Evolutionary conservation across 768 basidiomycete species (phyloP), one percentile per base, ranked within the genome.

Genomic region (Xerocomus brunneocitrinus): DNA sequence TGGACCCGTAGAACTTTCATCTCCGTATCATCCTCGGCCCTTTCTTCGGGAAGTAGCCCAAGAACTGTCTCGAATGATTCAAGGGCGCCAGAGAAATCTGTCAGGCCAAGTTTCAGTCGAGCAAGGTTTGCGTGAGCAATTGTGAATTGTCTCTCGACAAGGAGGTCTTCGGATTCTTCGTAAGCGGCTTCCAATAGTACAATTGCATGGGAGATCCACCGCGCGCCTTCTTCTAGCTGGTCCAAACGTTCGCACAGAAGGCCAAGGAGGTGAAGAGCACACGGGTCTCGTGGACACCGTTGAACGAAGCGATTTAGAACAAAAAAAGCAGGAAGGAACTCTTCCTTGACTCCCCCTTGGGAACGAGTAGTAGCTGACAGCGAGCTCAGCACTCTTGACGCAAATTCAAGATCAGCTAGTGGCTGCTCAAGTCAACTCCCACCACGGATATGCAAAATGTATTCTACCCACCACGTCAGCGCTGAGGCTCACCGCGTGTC

Each of bases 171-270:
- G 13, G 80, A 81, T 49, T 87, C 83, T 67, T 99, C 97, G 71
- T 97, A 99, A 27, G 80, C 78, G 2, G 82, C 78, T 68, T 98
- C 95, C n/a, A 98, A 73, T 9, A 93, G 74, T 4, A 68, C 54
- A 13, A 91, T 89, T 1, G 88, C 84, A 28, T 76, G 77, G 32
- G 75, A 68, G 38, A 94, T 75, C 32, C 83, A 72, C 25, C 74
- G 69, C 14, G 77, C 71, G 6, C 84, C 89, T 28, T 83, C 75
- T 14, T 83, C 80, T 28, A 78, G 62, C 36, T 91, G 86, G 12
- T 85, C 88, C 5, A 98, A 72, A 49, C 84, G 79, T 65, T 99
- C 97, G 65, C 87, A 91, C 22, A 98, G 73, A 5, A 98, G 80
- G 0, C 84, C 88, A 52, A 88, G 82, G 16, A 98, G 81, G 64